Conservation (phyloP, 768 basidiomycete genomes). For the Termitomyces sp. region DNA sequence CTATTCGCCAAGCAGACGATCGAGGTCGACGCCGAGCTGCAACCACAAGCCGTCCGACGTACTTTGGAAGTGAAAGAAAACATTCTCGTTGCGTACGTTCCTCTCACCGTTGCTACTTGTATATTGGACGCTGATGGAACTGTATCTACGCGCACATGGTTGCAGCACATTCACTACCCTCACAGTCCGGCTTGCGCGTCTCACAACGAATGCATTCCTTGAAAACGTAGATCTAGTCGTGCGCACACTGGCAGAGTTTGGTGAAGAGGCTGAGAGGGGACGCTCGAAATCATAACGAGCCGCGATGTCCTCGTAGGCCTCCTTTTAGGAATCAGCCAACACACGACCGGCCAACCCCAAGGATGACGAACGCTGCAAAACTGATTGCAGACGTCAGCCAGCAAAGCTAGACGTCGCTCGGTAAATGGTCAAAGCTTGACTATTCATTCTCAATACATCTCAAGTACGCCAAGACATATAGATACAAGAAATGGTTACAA, state of each 20-base stretch:
- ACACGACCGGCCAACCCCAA: neutral
- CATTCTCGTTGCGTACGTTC: slow-evolving; percentile 71
- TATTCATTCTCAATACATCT: neutral
- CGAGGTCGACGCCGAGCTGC: slow-evolving; percentile 83
- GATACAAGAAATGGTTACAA: neutral
- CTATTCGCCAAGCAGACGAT: slow-evolving; percentile 78
- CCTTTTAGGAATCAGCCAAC: neutral
- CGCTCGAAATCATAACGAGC: neutral
- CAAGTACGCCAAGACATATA: neutral
- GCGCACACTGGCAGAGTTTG: slow-evolving; percentile 79
- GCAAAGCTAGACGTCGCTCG: neutral
- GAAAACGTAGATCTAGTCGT: slow-evolving; percentile 87
- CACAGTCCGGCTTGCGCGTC: slow-evolving; percentile 81
- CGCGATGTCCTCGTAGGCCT: neutral
- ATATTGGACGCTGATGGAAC: neutral
- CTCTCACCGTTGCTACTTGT: slow-evolving; percentile 4
- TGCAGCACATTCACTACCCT: slow-evolving; percentile 69
- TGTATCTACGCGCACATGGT: neutral
- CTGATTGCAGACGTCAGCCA: neutral
- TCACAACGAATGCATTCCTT: slow-evolving; percentile 82
- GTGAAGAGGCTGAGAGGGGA: slow-evolving; percentile 52
- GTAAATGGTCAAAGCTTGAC: neutral
- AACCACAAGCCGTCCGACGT: slow-evolving; percentile 76
- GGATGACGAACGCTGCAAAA: neutral
- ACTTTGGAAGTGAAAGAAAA: slow-evolving; percentile 64